phyloP scores from a whole-genome alignment of 768 basidiomycete genomes.

The Galerina marginata region DNA sequence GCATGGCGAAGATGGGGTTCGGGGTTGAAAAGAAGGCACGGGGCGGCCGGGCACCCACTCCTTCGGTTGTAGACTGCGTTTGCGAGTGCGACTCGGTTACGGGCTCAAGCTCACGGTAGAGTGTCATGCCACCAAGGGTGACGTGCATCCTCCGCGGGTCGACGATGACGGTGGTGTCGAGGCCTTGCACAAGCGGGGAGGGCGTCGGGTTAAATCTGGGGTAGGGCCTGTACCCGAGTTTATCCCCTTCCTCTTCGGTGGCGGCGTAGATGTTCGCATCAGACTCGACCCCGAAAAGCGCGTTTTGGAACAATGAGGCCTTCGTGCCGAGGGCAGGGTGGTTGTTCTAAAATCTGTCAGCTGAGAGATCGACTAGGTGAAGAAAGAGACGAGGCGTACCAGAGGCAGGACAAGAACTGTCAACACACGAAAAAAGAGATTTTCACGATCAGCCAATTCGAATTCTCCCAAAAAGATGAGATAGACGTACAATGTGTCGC shows the following conservation, averaged over 20 bases:
- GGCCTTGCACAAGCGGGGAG: conserved; percentile 47
- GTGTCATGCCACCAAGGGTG: conserved; percentile 76
- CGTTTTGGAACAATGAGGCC: conserved; percentile 42
- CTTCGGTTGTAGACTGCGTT: not conserved
- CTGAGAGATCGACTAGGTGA: not conserved
- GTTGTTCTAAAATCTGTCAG: conserved; percentile 29
- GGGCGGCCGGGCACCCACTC: not conserved
- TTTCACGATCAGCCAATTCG: not conserved
- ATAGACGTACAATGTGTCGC: conserved; percentile 37
- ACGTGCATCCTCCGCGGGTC: conserved; percentile 67
- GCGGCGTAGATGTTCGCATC: not conserved
- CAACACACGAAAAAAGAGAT: not conserved
- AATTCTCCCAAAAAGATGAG: not conserved
- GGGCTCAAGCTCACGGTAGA: conserved; percentile 34
- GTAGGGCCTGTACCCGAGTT: not conserved
- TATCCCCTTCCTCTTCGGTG: not conserved
- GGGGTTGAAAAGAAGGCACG: not conserved
- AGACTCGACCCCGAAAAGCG: conserved; percentile 41
- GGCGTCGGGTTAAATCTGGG: not conserved
- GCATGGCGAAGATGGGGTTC: too few relatives aligned
- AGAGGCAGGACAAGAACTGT: conserved; percentile 39
- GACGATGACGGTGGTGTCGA: conserved; percentile 66
- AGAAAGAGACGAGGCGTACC: conserved; percentile 19
- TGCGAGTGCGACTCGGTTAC: not conserved
- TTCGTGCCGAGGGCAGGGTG: conserved; percentile 42